Evolutionary conservation across 768 basidiomycete species (phyloP), one percentile per base, ranked within the genome.

Genomic region (Phlegmacium glaucopus): DNA sequence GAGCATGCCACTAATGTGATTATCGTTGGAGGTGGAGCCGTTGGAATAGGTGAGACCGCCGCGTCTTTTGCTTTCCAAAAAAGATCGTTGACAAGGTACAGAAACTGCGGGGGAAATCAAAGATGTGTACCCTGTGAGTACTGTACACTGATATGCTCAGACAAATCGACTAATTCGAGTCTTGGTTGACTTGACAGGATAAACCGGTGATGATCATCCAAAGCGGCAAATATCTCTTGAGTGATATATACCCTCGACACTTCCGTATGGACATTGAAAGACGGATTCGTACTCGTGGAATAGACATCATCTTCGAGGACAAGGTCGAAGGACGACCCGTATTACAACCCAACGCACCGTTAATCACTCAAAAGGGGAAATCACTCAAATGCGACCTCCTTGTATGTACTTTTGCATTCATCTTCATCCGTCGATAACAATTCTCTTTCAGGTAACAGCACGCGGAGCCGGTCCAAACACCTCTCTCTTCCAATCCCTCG

Each of bases 151-250:
- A 28, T 42, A 10, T 8, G 29, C 17, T 4, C 18, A 38, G 32
- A 36, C 15, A 25, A 15, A 17, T 4, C n/a, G 8, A 25, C 6
- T 22, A 17, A 57, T 66, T 16, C 28, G 74, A 26, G 28, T 73
- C 3, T 66, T n/a, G n/a, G n/a, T n/a, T n/a, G n/a, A n/a, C n/a
- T n/a, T 70, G 39, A 12, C 38, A 71, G 69, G 45, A 54, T 8
- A 80, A 76, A 52, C 58, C 61, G 25, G 74, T 85, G 12, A 82
- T 80, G 17, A 71, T 85, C 42, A 74, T 86, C 4, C 83, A 86
- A 9, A 69, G 72, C 35, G 66, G 69, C 28, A 43, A 44, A 3
- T 59, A 68, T 22, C 72, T 84, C 22, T 66, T 85, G 48, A 80
- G 77, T 51, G 58, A 67, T 9, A 61, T 70, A 3, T 85, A 85